phyloP scores from a whole-genome alignment of 345 rosid species.

The Hypericum androsaemum region DNA sequence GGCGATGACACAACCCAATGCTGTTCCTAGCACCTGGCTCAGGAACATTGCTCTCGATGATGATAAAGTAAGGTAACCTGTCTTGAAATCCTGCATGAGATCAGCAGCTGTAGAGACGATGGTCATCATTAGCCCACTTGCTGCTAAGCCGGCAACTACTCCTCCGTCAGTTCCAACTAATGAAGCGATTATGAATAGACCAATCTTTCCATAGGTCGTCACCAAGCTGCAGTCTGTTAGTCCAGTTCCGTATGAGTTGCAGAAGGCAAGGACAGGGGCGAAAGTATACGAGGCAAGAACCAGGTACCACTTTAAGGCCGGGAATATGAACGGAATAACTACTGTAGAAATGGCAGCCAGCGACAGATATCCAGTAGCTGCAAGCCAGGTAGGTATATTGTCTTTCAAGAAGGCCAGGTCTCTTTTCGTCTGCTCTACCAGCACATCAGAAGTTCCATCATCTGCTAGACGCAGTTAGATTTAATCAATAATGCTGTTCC shows the following conservation, averaged over 20 bases:
- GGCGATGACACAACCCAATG: conserved; percentile 86
- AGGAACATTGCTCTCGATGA: conserved; percentile 92
- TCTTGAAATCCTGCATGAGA: conserved; percentile 96
- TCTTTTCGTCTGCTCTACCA: conserved; percentile 47
- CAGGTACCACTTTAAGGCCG: conserved; percentile 80
- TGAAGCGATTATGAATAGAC: conserved; percentile 79
- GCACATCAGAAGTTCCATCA: conserved; percentile 37
- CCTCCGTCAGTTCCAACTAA: conserved; percentile 74
- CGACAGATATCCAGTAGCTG: conserved; percentile 75
- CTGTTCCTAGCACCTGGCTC: conserved; percentile 72
- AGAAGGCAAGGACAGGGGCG: conserved; percentile 90
- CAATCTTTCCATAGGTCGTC: conserved; percentile 85
- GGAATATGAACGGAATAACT: conserved; percentile 57
- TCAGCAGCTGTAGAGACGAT: conserved; percentile 92
- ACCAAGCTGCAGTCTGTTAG: conserved; percentile 80
- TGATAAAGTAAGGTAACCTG: conserved; percentile 74
- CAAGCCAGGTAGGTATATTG: conserved; percentile 64
- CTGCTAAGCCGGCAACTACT: conserved; percentile 80
- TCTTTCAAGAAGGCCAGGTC: conserved; percentile 70
- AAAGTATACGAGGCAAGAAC: conserved; percentile 68
- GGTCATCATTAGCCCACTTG: conserved; percentile 85
- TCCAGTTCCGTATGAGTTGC: conserved; percentile 83
- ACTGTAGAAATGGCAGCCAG: conserved; percentile 84
- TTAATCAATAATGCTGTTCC: conserved; percentile 3
- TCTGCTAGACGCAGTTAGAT: conserved; percentile 25